phyloP scores from a whole-genome alignment of 352 stramenopile genomes.

The Phytophthora macrochlamydospora region DNA sequence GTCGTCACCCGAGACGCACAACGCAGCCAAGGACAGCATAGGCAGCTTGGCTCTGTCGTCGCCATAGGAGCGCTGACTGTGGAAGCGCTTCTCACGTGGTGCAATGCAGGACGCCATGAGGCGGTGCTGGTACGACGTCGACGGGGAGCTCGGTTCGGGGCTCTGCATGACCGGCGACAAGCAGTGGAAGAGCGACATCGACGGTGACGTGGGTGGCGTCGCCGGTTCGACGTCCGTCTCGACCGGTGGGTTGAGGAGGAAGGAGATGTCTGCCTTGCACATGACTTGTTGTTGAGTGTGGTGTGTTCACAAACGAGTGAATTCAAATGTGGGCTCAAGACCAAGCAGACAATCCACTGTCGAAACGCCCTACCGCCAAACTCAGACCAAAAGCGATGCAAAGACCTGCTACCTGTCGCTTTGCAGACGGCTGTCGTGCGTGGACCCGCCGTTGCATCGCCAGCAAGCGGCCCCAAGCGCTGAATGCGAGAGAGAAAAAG shows the following conservation, averaged over 20 bases:
- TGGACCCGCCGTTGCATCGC: not conserved
- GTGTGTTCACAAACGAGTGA: slow-evolving; percentile 18
- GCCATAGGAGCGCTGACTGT: slow-evolving; percentile 33
- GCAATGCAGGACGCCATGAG: slow-evolving; percentile 47
- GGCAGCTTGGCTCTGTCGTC: slow-evolving; percentile 40
- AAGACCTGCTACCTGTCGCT: slow-evolving; percentile 9
- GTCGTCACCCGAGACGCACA: slow-evolving; percentile 27
- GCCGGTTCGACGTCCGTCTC: slow-evolving; percentile 6
- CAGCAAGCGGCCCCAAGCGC: not conserved
- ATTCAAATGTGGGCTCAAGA: slow-evolving; percentile 29
- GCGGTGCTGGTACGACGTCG: slow-evolving; percentile 29
- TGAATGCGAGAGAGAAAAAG: not conserved
- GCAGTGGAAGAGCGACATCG: slow-evolving; percentile 33
- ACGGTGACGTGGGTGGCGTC: slow-evolving; percentile 13
- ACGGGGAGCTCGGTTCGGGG: slow-evolving; percentile 24
- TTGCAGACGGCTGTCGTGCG: slow-evolving; percentile 1
- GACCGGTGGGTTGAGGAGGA: slow-evolving; percentile 43
- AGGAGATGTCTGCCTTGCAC: slow-evolving; percentile 51
- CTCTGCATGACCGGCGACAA: slow-evolving; percentile 31
- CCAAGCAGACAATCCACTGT: slow-evolving; percentile 17
- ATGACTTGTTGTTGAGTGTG: slow-evolving; percentile 18
- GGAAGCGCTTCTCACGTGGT: slow-evolving; percentile 42
- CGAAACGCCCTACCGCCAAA: slow-evolving; percentile 5
- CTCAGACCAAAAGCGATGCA: slow-evolving; percentile 4
- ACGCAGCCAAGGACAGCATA: slow-evolving; percentile 32